Evolutionary conservation across 2,329 filamentous ascomycete genomes (phyloP), one percentile per base, ranked within the genome.

Genomic region (Didymella exigua): DNA sequence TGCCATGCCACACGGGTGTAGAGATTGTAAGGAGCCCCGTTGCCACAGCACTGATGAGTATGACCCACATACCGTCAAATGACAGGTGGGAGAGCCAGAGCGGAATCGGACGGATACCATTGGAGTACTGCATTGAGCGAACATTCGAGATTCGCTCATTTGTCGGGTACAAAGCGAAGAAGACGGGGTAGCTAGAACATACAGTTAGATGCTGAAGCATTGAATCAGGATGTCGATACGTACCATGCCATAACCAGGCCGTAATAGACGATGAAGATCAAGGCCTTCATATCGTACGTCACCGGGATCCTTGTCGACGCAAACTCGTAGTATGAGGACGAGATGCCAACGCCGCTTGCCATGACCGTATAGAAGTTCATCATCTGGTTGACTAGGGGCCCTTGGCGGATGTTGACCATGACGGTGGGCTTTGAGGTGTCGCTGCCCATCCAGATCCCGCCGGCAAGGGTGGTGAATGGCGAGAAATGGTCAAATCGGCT

Each of bases 141-240:
- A 97, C 89, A 57, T 91, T 89, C 36, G 86, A 81, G 5, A 90
- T 81, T 19, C 91, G 83, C 72, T 96, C 93, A 19, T 89, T 79
- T 18, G 91, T 96, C 0, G 90, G 90, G 68, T 96, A 96, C 1
- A 96, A 79, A 0, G 89, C 84, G 67, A 96, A 95, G 78, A 96
- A 95, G 3, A 88, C 90, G 0, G 92, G 91, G 65, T 89, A 93
- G 2, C 86, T 86, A 3, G 84, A 87, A 91, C 1, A 19, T 89
- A 82, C 72, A 96, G 26, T 88, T 19, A 49, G 46, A 23, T 14
- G 6, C 4, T 16, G 5, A 14, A 23, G 21, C 2, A 3, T 21
- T 13, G 14, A n/a, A 16, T 13, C 0, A 5, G 14, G 6, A 30
- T 7, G 29, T 14, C 13, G 16, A 5, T 8, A 37, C 86, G 85